Conservation (phyloP, 306 rosid genomes). For the Rosa persica region DNA sequence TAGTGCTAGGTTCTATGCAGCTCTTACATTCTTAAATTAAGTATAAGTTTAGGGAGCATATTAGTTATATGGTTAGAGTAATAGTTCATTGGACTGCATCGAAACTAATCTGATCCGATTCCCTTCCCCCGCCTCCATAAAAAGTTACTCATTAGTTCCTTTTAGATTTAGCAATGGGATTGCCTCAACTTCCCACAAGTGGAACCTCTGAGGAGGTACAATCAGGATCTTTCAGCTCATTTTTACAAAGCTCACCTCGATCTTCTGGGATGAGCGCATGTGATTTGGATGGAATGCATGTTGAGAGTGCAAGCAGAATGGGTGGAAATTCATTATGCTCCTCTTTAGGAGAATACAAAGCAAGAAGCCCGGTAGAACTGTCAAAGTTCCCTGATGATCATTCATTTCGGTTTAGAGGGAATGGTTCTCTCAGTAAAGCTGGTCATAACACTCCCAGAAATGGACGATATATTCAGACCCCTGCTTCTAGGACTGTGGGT, state of each 20-base stretch:
- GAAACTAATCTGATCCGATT: background rate
- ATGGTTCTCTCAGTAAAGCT: slow-evolving; percentile 50
- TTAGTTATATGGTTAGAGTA: slow-evolving; percentile 7
- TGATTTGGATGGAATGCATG: slow-evolving; percentile 44
- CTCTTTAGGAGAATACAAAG: slow-evolving; percentile 53
- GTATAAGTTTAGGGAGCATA: slow-evolving; percentile 23
- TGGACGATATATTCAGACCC: slow-evolving; percentile 53
- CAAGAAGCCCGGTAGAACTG: slow-evolving; percentile 47
- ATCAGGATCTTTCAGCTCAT: slow-evolving; percentile 39
- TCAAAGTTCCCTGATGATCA: slow-evolving; percentile 47
- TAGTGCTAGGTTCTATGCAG: slow-evolving; percentile 34
- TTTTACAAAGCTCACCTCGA: slow-evolving; percentile 54
- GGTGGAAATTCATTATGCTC: slow-evolving; percentile 45
- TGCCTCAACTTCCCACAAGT: slow-evolving; percentile 70
- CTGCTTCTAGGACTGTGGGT: slow-evolving; percentile 91
- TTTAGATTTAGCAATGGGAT: slow-evolving; percentile 58
- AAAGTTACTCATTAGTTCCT: slow-evolving; percentile 19
- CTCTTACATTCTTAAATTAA: slow-evolving; percentile 27
- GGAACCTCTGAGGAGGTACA: slow-evolving; percentile 55
- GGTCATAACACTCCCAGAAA: slow-evolving; percentile 36
- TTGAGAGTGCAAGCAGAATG: slow-evolving; percentile 36
- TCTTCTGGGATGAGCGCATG: slow-evolving; percentile 56
- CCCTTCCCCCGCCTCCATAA: background rate
- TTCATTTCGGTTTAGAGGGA: slow-evolving; percentile 41
- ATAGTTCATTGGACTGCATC: slow-evolving; percentile 18